phyloP scores from a whole-genome alignment of 2,329 filamentous ascomycete genomes.

The Dactylonectria estremocensis region DNA sequence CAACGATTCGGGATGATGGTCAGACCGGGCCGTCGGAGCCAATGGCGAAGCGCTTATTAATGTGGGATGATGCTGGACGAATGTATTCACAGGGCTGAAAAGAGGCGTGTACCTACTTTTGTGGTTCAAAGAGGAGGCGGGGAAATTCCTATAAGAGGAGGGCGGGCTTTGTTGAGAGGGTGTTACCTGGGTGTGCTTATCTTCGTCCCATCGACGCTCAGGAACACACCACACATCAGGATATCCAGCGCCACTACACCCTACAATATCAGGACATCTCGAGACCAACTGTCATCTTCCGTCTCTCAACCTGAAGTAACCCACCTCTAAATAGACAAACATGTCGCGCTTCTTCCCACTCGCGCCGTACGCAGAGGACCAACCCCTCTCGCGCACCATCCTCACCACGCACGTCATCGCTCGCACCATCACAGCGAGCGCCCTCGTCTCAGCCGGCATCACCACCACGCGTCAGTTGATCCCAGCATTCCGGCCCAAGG shows the following conservation, averaged over 20 bases:
- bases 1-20: not conserved
- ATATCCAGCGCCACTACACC: not conserved
- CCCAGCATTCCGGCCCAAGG: slow-evolving; percentile 49
- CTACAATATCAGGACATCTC: not conserved
- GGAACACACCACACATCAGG: not conserved
- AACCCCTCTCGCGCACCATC: slow-evolving; percentile 68
- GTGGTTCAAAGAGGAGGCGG: not conserved
- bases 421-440: slow-evolving; percentile 68
- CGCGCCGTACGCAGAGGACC: slow-evolving; percentile 74
- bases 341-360: slow-evolving; percentile 71
- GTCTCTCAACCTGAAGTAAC: not conserved
- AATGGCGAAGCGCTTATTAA: slow-evolving; percentile 12
- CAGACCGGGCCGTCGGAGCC: slow-evolving; percentile 12
- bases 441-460: slow-evolving; percentile 62
- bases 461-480: slow-evolving; percentile 53
- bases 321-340: slow-evolving; percentile 12
- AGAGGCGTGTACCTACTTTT: not conserved
- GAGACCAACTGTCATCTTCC: not conserved
- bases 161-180: not conserved
- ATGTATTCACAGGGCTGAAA: slow-evolving; percentile 3
- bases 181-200: not conserved
- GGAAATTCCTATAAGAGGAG: slow-evolving; percentile 17
- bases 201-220: not conserved
- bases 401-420: slow-evolving; percentile 73
- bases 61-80: not conserved